Conservation (phyloP, 2,329 filamentous ascomycete genomes). For the Lasiodiplodia hormozganensis region DNA sequence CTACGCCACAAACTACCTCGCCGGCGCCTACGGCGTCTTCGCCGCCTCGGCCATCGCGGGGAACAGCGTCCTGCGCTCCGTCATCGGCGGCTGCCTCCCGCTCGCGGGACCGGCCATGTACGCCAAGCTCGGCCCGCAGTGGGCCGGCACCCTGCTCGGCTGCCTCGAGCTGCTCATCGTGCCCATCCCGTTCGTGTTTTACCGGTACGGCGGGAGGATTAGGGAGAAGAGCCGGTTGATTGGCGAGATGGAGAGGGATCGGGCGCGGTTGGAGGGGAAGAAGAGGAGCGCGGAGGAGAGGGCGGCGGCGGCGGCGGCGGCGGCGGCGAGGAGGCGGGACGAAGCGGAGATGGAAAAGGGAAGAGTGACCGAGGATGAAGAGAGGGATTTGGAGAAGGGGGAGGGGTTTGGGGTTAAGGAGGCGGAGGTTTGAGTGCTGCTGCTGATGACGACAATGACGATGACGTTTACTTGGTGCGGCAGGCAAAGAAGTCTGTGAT, state of each 20-base stretch:
- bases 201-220: conserved; percentile 65
- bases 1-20: conserved; percentile 81
- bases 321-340: conserved; percentile 49
- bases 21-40: conserved; percentile 80
- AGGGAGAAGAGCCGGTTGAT: conserved; percentile 63
- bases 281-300: conserved; percentile 47
- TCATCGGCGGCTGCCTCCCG: conserved; percentile 79
- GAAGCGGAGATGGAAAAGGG: conserved; percentile 32
- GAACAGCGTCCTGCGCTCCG: conserved; percentile 75
- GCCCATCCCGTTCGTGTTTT: conserved; percentile 82
- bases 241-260: conserved; percentile 52
- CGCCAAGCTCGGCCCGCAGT: conserved; percentile 70
- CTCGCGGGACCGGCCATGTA: conserved; percentile 79
- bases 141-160: conserved; percentile 79
- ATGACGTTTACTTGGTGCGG: not conserved
- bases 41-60: conserved; percentile 81
- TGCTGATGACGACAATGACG: too few species aligned
- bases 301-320: too few species aligned
- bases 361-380: not conserved
- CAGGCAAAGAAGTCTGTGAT: not conserved
- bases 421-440: not conserved
- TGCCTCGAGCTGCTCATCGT: conserved; percentile 76
- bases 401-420: not conserved
- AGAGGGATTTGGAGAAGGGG: conserved; percentile 8
- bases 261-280: conserved; percentile 50